These are phyloP conservation scores for Podila minutissima DNA, from an alignment of 192 early-diverging fungal species.

Conservation along the genomic window DNA sequence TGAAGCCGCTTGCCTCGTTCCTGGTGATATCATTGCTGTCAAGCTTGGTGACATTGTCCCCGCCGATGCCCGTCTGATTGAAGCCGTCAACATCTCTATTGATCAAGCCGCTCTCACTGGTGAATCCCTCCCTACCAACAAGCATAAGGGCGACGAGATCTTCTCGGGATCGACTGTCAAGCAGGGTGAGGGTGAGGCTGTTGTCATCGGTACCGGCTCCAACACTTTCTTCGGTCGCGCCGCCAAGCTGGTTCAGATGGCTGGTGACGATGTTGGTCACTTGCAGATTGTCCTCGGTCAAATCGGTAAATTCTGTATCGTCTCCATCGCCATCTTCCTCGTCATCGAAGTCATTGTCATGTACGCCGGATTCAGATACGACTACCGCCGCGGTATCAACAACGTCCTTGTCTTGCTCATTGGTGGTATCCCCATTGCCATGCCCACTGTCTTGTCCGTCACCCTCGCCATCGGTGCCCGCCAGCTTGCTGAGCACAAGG, in stretches of 20 bases:
- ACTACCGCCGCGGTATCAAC: conserved; percentile 81
- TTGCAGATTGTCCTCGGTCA: conserved; percentile 78
- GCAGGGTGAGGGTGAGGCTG: conserved; percentile 81
- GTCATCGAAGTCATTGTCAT: conserved; percentile 76
- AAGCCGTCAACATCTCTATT: conserved; percentile 66
- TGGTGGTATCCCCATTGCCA: conserved; percentile 86
- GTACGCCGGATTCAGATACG: conserved; percentile 74
- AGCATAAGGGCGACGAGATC: conserved; percentile 75
- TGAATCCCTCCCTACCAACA: conserved; percentile 77
- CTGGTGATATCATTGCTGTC: conserved; percentile 90
- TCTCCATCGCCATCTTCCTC: conserved; percentile 77
- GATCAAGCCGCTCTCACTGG: conserved; percentile 80
- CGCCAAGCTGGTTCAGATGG: conserved; percentile 78
- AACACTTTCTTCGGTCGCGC: conserved; percentile 89
- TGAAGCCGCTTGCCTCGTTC: conserved; percentile 81
- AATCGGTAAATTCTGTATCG: conserved; percentile 83
- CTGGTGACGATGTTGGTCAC: conserved; percentile 78
- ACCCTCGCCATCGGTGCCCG: conserved; percentile 85
- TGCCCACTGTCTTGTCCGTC: conserved; percentile 80
- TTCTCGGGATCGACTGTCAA: conserved; percentile 85
- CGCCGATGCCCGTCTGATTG: conserved; percentile 86
- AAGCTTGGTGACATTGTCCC: conserved; percentile 91
- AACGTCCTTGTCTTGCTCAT: conserved; percentile 82
- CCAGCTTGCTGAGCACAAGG: conserved; percentile 85
- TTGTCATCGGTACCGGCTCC: conserved; percentile 82